Evolutionary conservation across 495 filamentous ascomycete species (phyloP).

Genomic region (Neurospora sp.): DNA sequence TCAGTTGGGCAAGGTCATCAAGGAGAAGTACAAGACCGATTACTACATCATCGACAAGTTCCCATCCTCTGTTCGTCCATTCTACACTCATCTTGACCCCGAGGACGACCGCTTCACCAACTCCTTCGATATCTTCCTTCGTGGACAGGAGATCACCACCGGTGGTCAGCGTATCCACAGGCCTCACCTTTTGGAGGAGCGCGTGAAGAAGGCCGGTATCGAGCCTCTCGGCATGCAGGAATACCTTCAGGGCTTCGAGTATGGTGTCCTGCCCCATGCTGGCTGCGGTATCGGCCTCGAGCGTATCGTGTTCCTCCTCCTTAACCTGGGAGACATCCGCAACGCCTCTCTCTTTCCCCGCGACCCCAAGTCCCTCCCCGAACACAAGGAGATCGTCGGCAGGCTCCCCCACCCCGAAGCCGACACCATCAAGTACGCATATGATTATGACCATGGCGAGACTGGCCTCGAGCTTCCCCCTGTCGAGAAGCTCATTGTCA

Average conservation of each 20-base stretch:
- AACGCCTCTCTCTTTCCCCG: slow-evolving; percentile 75
- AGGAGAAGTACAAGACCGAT: slow-evolving; percentile 77
- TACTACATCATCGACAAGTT: slow-evolving; percentile 97
- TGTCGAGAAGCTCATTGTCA: slow-evolving; percentile 72
- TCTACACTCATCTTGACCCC: slow-evolving; percentile 89
- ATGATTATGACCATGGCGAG: slow-evolving; percentile 29
- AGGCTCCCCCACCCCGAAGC: slow-evolving; percentile 68
- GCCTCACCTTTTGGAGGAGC: slow-evolving; percentile 58
- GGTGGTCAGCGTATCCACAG: slow-evolving; percentile 91
- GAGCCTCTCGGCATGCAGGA: slow-evolving; percentile 71
- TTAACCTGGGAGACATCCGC: slow-evolving; percentile 81
- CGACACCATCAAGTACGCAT: slow-evolving; percentile 54
- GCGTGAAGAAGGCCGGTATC: slow-evolving; percentile 66
- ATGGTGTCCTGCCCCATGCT: slow-evolving; percentile 80
- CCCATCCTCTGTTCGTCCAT: slow-evolving; percentile 70
- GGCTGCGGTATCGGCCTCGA: slow-evolving; percentile 88
- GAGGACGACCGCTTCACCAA: slow-evolving; percentile 65
- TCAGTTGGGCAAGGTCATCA: slow-evolving; percentile 70
- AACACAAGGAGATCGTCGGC: slow-evolving; percentile 32
- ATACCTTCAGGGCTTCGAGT: slow-evolving; percentile 81
- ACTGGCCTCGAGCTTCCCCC: slow-evolving; percentile 49
- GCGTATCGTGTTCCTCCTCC: slow-evolving; percentile 71
- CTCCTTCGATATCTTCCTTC: slow-evolving; percentile 92
- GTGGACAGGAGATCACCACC: slow-evolving; percentile 85
- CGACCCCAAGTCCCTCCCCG: slow-evolving; percentile 71